Base-by-base conservation (phyloP, 768 basidiomycete genomes). In the Kwoniella bestiolae region DNA sequence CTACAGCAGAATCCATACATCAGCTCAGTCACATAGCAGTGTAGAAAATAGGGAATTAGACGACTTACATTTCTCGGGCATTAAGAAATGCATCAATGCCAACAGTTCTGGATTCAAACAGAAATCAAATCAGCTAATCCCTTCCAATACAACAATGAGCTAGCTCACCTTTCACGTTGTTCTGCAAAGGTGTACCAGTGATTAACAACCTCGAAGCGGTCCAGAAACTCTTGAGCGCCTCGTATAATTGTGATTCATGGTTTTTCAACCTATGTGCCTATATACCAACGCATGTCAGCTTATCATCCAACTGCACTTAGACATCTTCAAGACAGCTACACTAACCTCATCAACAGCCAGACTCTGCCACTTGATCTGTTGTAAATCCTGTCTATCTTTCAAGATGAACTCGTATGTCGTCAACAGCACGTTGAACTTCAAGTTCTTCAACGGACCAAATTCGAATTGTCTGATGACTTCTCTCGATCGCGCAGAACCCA, bases 261-360 rank as follows among this genome's bases (percentile, higher is more conserved):
- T 99, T 98, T 85, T 99, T 99, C 72, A 99, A 82, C 16, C 96
- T 91, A 83, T 99, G 96, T 2, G 96, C 95, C 91, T 92, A 72
- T 6, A 51, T 5, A 51, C 8, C 21, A 28, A 1, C 1, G 25
- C 3, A 2, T 23, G 25, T 51, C 32, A 29, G 38, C 12, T 26
- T 25, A 52, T 12, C 26, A 35, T 56, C 79, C 64, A 75, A 64
- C 12, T 35, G 51, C 11, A 11, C 11, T 46, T 52, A 25, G 29
- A 18, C 9, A 67, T n/a, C 28, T 38, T 49, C 55, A 56, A 65
- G 44, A 50, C 25, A 29, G 46, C 9, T 31, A 79, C 85, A 79
- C 85, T 41, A 57, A 91, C 92, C 86, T 98, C 96, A 74, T 99
- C 96, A 21, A 99, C 96, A 60, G 92, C 90, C 49, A 99, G 83